These are phyloP conservation scores for Ananas comosus DNA, from an alignment of 176 grass and related monocot species.

Conservation along the genomic window DNA sequence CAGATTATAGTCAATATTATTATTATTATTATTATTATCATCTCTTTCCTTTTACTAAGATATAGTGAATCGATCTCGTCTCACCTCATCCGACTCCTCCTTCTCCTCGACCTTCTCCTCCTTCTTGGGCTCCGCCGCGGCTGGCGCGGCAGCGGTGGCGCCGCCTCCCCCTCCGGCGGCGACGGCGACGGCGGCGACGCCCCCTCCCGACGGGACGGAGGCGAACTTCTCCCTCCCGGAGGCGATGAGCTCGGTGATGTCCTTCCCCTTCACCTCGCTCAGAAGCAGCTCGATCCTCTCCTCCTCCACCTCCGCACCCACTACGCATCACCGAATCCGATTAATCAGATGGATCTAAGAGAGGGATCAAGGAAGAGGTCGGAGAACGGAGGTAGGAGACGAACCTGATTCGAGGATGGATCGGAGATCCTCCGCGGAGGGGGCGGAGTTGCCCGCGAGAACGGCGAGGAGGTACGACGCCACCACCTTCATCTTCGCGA, in stretches of 20 bases:
- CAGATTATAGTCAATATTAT: too few species aligned
- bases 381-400: not conserved
- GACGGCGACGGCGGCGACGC: conserved; percentile 17
- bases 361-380: not conserved
- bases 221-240: conserved; percentile 53
- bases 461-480: not conserved
- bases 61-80: not conserved
- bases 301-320: conserved; percentile 42
- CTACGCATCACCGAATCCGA: not conserved
- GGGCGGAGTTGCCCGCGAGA: not conserved
- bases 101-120: conserved; percentile 60
- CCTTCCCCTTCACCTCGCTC: conserved; percentile 37
- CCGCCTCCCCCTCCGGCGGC: conserved; percentile 19
- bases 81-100: conserved; percentile 62
- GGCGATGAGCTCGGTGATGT: conserved; percentile 48
- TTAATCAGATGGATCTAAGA: not conserved
- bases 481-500: not conserved
- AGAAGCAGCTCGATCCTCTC: conserved; percentile 34
- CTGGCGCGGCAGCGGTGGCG: conserved; percentile 23
- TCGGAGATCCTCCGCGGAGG: not conserved
- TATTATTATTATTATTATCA: too few species aligned
- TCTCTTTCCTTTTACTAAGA: too few species aligned
- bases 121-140: conserved; percentile 45
- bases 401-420: not conserved
- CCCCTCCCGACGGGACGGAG: conserved; percentile 36